Percentiles rank a stretch among this genome's conserved stretches.
These are phyloP conservation scores for Plenodomus tracheiphilus DNA, from an alignment of 2,329 filamentous ascomycete genomes.

Conservation along the genomic window DNA sequence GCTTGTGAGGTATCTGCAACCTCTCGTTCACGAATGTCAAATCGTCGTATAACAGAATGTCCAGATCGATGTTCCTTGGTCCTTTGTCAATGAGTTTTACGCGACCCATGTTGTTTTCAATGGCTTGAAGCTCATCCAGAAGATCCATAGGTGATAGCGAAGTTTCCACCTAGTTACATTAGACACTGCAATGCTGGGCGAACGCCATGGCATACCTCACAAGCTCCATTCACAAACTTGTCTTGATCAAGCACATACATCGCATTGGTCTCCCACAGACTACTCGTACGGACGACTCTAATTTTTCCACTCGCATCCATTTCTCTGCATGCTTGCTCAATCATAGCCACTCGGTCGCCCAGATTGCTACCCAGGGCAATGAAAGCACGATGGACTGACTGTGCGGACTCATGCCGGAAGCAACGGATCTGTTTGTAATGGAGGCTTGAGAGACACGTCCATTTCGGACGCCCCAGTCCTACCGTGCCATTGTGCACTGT, in stretches of 20 bases:
- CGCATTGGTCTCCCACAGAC: constrained; percentile 89
- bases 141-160: constrained; percentile 73
- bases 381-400: constrained; percentile 60
- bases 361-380: constrained; percentile 93
- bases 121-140: constrained; percentile 78
- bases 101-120: constrained; percentile 79
- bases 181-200: constrained; percentile 2
- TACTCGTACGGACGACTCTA: constrained; percentile 76
- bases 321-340: constrained; percentile 78
- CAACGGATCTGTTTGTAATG: constrained; percentile 7
- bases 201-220: constrained; percentile 67
- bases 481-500: neutral
- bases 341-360: constrained; percentile 80
- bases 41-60: constrained; percentile 81
- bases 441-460: neutral
- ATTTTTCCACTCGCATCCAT: constrained; percentile 73
- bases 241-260: constrained; percentile 96
- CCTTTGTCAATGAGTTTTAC: constrained; percentile 90
- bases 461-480: neutral
- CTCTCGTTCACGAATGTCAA: constrained; percentile 68
- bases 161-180: constrained; percentile 71
- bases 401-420: constrained; percentile 10
- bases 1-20: constrained; percentile 80
- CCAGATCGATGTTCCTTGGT: constrained; percentile 90
- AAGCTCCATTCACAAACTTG: constrained; percentile 88